Evolutionary conservation across 2,329 filamentous ascomycete genomes (phyloP).

Genomic region (Domatiomyces globalis): DNA sequence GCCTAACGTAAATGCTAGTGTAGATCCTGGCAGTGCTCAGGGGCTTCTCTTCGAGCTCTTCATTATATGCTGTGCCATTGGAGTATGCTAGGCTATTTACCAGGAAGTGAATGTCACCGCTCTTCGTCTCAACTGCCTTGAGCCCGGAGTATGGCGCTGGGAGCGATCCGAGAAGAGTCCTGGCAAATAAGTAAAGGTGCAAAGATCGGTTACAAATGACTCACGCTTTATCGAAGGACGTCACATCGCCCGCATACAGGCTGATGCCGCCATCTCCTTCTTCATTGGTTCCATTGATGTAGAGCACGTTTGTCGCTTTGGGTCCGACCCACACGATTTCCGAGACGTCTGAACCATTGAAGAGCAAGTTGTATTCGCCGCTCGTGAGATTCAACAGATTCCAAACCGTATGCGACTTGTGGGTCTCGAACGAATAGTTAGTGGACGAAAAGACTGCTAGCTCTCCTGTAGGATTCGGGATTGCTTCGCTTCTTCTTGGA

Average conservation of each 20-base stretch:
- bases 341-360: constrained; percentile 48
- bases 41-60: constrained; percentile 44
- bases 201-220: constrained; percentile 1
- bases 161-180: constrained; percentile 27
- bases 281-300: constrained; percentile 35
- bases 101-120: constrained; percentile 38
- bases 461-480: constrained; percentile 28
- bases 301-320: constrained; percentile 46
- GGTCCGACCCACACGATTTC: constrained; percentile 62
- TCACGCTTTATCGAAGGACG: constrained; percentile 23
- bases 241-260: constrained; percentile 26
- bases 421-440: constrained; percentile 65
- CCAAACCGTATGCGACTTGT: constrained; percentile 50
- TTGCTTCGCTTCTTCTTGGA: constrained; percentile 24
- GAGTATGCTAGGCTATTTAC: constrained; percentile 49
- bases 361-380: constrained; percentile 51
- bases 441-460: constrained; percentile 44
- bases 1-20: constrained; percentile 59
- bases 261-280: constrained; percentile 27
- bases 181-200: constrained; percentile 7
- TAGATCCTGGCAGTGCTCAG: constrained; percentile 57
- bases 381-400: constrained; percentile 56
- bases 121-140: constrained; percentile 24
- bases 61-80: constrained; percentile 55
- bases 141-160: constrained; percentile 27